A percentile compares a stretch with the other conserved stretches of the same genome.
Conservation (phyloP, 1,139 yeast species). For the Magnusiomyces tetraspermus region DNA sequence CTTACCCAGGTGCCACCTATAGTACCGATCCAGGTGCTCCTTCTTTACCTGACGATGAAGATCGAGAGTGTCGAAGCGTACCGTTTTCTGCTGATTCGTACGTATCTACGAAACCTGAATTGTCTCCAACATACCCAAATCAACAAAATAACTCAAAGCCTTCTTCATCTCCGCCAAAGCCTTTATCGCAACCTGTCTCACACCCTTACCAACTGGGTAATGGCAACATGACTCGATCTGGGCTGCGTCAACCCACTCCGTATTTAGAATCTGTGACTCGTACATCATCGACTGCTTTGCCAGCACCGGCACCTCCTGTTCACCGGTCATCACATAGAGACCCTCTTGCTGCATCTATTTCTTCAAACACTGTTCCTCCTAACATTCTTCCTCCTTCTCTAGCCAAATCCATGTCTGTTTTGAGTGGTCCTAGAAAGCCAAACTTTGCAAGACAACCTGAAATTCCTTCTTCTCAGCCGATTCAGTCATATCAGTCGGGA, state of each 20-base stretch:
- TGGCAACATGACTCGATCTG: neutral
- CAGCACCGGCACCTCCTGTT: neutral
- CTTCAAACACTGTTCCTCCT: neutral
- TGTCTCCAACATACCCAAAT: neutral
- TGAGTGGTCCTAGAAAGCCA: neutral
- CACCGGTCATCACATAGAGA: neutral
- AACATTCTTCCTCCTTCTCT: neutral
- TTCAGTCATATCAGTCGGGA: neutral
- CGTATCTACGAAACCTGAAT: neutral
- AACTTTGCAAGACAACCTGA: neutral
- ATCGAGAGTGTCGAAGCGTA: neutral
- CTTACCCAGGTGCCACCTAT: constrained; percentile 11
- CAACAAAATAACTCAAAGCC: neutral
- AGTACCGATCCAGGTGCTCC: constrained; percentile 16
- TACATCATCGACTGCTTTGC: neutral
- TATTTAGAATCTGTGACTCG: neutral
- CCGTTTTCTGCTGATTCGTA: constrained; percentile 7
- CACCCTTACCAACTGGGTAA: neutral
- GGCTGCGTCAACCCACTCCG: neutral
- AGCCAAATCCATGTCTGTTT: neutral
- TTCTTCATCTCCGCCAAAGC: constrained; percentile 2
- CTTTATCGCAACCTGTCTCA: neutral
- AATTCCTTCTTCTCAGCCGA: neutral
- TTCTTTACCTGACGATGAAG: neutral
- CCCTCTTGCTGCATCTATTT: neutral